Base-by-base conservation (phyloP, 2,329 filamentous ascomycete genomes). In the Penicillium sp. region DNA sequence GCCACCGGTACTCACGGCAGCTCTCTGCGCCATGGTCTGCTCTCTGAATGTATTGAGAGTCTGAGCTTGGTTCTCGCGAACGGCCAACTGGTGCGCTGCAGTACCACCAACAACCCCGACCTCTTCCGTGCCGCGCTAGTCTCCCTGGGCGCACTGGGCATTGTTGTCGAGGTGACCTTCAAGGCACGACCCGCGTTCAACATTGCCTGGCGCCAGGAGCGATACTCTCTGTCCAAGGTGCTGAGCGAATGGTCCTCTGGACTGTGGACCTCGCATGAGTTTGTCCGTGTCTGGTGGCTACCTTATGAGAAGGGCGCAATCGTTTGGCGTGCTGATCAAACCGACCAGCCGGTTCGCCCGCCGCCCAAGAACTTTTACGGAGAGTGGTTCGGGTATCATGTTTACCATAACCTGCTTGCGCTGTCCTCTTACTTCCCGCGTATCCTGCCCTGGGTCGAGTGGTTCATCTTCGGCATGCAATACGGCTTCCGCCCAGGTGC, bases 381-480 rank as follows among this genome's bases (percentile, higher is more conserved):
- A 61, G 89, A 89, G 50, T 80, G 82, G 41, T 77, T 97, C 7
- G 95, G 95, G 39, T 96, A 93, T 74, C 89, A 95, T 69, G 83
- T 96, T 59, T 98, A 99, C 74, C 94, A 98, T 73, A 92, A 94
- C 73, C 83, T 98, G 45, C 87, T 99, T 5, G 94, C 90, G 70
- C 74, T 95, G 10, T 86, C 89, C 2, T 90, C 93, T 62, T 91
- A 87, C 69, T 75, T 93, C 17, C 95, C 95, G 1, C 84, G 86
- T 48, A 84, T 96, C 57, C 82, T 96, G 5, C 95, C 94, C 0
- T 91, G 88, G 86, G 85, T 98, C 37, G 95, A 99, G 77, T 95
- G 92, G 90, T 94, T 97, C 74, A 90, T 98, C 57, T 97, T 97
- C 70, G 92, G 93, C 68, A 92, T 98, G 90, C 93, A 98, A 76